Evolutionary conservation across 345 rosid species (phyloP).

Genomic region (Gossypium stocksii): DNA sequence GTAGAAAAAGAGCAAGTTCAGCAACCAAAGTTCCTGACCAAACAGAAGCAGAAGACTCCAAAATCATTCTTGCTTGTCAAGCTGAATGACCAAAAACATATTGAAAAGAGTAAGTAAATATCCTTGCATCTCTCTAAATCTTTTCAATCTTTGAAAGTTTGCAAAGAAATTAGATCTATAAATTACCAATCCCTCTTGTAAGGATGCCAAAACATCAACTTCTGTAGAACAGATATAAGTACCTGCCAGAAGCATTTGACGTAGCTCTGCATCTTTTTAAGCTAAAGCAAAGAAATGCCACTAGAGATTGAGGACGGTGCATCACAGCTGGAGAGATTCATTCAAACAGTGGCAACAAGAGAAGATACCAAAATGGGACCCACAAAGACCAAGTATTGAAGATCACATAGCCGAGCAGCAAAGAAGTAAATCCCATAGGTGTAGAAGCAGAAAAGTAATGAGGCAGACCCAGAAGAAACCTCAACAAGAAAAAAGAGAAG

Average conservation of each 20-base stretch:
- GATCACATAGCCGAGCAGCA: conserved; percentile 63
- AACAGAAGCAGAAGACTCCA: not conserved
- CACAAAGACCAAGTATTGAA: conserved; percentile 57
- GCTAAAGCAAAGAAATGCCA: conserved; percentile 49
- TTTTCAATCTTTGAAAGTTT: not conserved
- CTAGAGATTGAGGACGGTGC: conserved; percentile 38
- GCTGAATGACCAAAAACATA: conserved; percentile 12
- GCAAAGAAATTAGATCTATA: not conserved
- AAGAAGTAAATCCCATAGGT: conserved; percentile 51
- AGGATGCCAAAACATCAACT: conserved; percentile 33
- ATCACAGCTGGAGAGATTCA: conserved; percentile 44
- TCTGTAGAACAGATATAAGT: conserved; percentile 41
- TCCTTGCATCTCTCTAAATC: not conserved
- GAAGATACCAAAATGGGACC: conserved; percentile 51
- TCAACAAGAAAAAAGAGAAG: conserved; percentile 65
- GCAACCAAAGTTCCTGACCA: conserved; percentile 9
- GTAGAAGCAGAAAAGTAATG: conserved; percentile 86
- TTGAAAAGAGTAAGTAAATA: not conserved
- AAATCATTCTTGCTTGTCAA: conserved; percentile 8
- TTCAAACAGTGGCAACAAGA: conserved; percentile 51
- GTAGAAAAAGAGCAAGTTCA: not conserved
- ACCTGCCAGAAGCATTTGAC: conserved; percentile 63
- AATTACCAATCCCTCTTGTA: conserved; percentile 11
- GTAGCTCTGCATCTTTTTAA: conserved; percentile 53
- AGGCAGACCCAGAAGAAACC: conserved; percentile 90